Evolutionary conservation across 257 asterid species (phyloP).

Genomic region (Penstemon newberryi): DNA sequence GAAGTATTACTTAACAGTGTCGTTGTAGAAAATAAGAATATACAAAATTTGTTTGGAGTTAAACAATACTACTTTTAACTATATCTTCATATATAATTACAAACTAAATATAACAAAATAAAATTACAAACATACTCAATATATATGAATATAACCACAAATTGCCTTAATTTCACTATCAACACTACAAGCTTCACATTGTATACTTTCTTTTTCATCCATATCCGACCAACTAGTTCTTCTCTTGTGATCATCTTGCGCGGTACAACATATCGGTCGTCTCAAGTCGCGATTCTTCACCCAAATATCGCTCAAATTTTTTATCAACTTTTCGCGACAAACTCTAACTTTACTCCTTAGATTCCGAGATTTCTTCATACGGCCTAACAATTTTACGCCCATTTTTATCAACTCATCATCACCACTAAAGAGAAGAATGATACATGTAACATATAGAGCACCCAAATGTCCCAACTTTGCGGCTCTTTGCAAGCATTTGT

Average conservation of each 20-base stretch:
- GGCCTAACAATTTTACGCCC: slow-evolving; percentile 14
- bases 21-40: no score
- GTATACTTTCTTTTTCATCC: not conserved
- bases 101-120: no score
- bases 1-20: no score
- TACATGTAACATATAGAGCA: slow-evolving; percentile 29
- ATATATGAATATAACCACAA: not conserved
- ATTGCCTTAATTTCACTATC: slow-evolving; percentile 10
- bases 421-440: slow-evolving; percentile 18
- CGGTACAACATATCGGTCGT: slow-evolving; percentile 13
- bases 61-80: no score
- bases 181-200: slow-evolving; percentile 20
- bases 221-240: not conserved
- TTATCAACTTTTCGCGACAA: slow-evolving; percentile 18
- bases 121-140: no score
- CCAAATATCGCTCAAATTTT: slow-evolving; percentile 24
- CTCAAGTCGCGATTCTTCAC: slow-evolving; percentile 7
- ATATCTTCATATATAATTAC: no score
- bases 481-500: slow-evolving; percentile 23
- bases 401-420: not conserved
- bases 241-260: not conserved
- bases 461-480: slow-evolving; percentile 23
- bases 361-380: not conserved
- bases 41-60: no score
- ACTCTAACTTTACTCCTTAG: not conserved